These are phyloP conservation scores for Aspergillus ochraceus DNA, from an alignment of 2,329 filamentous ascomycete species.

Conservation along the genomic window DNA sequence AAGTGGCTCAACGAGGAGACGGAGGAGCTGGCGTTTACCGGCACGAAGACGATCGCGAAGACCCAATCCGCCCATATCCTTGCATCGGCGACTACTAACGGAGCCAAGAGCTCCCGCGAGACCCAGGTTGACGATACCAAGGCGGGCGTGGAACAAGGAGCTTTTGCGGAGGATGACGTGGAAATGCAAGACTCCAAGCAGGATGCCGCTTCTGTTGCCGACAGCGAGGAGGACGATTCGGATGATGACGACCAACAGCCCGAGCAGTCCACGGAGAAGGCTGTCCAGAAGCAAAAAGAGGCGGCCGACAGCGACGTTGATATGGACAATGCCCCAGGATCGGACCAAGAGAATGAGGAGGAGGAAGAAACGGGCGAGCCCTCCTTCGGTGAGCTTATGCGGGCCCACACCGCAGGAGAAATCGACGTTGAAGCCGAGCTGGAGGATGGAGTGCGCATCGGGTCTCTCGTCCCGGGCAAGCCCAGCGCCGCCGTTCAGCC, in stretches of 20 bases:
- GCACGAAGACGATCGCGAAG: constrained; percentile 46
- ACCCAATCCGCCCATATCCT: constrained; percentile 45
- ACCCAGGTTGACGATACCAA: constrained; percentile 59
- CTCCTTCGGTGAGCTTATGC: constrained; percentile 84
- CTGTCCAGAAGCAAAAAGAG: constrained; percentile 15
- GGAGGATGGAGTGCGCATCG: constrained; percentile 45
- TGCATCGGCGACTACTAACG: constrained; percentile 53
- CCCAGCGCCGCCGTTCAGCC: constrained; percentile 52
- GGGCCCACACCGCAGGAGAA: constrained; percentile 65
- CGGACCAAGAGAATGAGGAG: constrained; percentile 31
- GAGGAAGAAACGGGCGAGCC: constrained; percentile 55
- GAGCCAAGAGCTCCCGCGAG: constrained; percentile 51
- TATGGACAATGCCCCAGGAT: constrained; percentile 36
- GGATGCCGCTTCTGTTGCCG: constrained; percentile 31
- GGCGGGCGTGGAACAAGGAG: constrained; percentile 53
- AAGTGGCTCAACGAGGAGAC: constrained; percentile 48
- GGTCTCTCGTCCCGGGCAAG: constrained; percentile 47
- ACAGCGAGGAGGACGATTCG: constrained; percentile 24
- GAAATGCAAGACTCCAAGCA: constrained; percentile 43
- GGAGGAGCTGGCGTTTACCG: constrained; percentile 45
- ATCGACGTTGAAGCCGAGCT: constrained; percentile 68
- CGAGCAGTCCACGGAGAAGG: constrained; percentile 20
- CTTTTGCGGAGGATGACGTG: constrained; percentile 45
- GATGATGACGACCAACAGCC: constrained; percentile 21
- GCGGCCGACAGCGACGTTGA: constrained; percentile 23